Percentiles rank a stretch among this genome's conserved stretches.
phyloP scores from a whole-genome alignment of 768 basidiomycete species.

The Termitomyces sp. region DNA sequence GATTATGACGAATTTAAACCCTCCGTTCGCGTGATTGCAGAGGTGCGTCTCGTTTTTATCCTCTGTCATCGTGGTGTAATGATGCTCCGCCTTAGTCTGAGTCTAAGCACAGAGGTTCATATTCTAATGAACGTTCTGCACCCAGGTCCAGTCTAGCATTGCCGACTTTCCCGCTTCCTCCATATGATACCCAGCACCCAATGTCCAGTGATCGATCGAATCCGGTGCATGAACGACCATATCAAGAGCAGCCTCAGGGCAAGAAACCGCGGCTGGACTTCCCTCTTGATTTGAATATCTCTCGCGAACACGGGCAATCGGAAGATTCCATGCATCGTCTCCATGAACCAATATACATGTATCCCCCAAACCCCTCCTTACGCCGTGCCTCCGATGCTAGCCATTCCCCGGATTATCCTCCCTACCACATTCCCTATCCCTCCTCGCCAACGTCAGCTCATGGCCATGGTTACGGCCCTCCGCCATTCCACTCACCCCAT shows the following conservation, averaged over 20 bases:
- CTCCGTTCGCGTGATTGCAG: conserved; percentile 5
- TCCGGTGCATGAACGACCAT: conserved; percentile 14
- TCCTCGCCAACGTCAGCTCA: conserved; percentile 1
- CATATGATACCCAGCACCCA: conserved; percentile 12
- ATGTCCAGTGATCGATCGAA: conserved; percentile 16
- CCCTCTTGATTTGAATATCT: not conserved
- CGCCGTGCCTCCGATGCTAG: not conserved
- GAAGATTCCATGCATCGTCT: conserved; percentile 2
- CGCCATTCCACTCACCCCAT: not conserved
- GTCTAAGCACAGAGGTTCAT: not conserved
- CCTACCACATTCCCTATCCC: conserved; percentile 2
- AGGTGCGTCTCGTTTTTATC: not conserved
- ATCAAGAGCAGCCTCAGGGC: conserved; percentile 12
- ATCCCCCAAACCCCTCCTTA: not conserved
- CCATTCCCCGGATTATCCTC: not conserved
- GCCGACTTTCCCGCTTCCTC: conserved; percentile 6
- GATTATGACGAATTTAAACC: conserved; percentile 9
- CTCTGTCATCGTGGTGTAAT: not conserved
- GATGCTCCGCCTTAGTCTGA: not conserved
- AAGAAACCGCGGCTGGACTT: conserved; percentile 15
- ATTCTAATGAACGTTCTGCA: conserved; percentile 2
- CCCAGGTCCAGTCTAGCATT: not conserved
- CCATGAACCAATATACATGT: conserved; percentile 7
- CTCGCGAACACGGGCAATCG: conserved; percentile 7
- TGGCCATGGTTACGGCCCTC: not conserved